phyloP scores from a whole-genome alignment of 176 grass and related monocot species.

The Ananas comosus region DNA sequence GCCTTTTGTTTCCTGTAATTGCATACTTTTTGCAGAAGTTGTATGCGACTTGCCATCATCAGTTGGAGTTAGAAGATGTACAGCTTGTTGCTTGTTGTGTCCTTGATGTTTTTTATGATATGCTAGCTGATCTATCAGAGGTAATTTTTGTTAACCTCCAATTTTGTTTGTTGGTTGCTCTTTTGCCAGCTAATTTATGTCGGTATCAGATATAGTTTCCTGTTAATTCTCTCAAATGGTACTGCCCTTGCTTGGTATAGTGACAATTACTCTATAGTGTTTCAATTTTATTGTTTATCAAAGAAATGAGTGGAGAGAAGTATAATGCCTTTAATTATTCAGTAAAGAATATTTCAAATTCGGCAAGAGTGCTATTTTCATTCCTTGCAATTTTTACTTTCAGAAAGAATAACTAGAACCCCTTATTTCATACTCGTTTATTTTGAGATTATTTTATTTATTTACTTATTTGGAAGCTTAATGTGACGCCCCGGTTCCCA shows the following conservation, averaged over 20 bases:
- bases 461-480: no score
- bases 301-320: no score
- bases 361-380: no score
- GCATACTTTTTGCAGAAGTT: slow-evolving; percentile 34
- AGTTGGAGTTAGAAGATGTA: slow-evolving; percentile 48
- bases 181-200: background rate
- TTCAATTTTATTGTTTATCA: background rate
- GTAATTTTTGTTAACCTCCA: slow-evolving; percentile 25
- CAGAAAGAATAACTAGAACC: no score
- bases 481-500: no score
- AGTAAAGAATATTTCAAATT: no score
- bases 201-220: background rate
- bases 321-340: no score
- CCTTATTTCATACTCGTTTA: no score
- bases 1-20: background rate
- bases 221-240: background rate
- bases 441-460: no score
- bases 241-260: background rate
- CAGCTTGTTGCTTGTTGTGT: slow-evolving; percentile 52
- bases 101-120: slow-evolving; percentile 54
- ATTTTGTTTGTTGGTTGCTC: no score
- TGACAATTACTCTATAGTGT: background rate
- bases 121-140: slow-evolving; percentile 54
- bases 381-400: no score
- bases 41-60: slow-evolving; percentile 30